Conservation (phyloP, 495 filamentous ascomycete species). For the Antarctomyces pellizariae region DNA sequence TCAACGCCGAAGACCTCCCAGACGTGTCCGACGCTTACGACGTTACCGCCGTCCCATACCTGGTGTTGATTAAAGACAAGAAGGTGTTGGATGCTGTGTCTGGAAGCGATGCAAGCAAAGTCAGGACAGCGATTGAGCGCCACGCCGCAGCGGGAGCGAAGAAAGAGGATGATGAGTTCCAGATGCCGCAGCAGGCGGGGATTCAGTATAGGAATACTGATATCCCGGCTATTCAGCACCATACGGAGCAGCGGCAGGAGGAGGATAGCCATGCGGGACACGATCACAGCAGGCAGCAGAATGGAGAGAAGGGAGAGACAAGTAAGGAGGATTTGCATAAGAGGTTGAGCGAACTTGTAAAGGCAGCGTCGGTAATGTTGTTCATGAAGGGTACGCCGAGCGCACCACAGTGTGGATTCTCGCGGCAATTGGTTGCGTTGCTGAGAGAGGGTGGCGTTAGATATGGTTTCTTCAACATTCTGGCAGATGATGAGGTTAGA, state of each 20-base stretch:
- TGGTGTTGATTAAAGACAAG: slow-evolving; percentile 52
- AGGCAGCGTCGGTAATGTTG: slow-evolving; percentile 90
- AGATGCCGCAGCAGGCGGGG: too few species aligned
- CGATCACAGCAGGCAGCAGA: too few species aligned
- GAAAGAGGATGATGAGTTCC: too few species aligned
- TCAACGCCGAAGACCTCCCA: slow-evolving; percentile 75
- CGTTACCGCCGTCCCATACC: slow-evolving; percentile 79
- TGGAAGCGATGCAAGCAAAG: slow-evolving; percentile 65
- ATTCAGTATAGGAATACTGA: too few species aligned
- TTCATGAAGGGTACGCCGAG: slow-evolving; percentile 90
- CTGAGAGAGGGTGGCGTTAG: slow-evolving; percentile 72
- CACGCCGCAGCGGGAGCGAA: slow-evolving; percentile 31
- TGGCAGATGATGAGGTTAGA: slow-evolving; percentile 91
- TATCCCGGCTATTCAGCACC: too few species aligned
- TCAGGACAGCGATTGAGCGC: slow-evolving; percentile 61
- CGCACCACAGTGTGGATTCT: slow-evolving; percentile 85
- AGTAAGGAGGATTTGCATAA: slow-evolving; percentile 57
- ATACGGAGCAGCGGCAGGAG: slow-evolving; percentile 9
- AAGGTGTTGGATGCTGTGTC: slow-evolving; percentile 57
- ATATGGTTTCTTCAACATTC: slow-evolving; percentile 97
- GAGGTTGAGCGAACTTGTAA: slow-evolving; percentile 58
- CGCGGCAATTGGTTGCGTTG: slow-evolving; percentile 62
- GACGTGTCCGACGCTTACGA: slow-evolving; percentile 78
- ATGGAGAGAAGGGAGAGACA: slow-evolving; percentile 27
- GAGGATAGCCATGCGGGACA: slow-evolving; percentile 13